Conservation (phyloP, 2,329 filamentous ascomycete genomes). For the Fusarium sp. region DNA sequence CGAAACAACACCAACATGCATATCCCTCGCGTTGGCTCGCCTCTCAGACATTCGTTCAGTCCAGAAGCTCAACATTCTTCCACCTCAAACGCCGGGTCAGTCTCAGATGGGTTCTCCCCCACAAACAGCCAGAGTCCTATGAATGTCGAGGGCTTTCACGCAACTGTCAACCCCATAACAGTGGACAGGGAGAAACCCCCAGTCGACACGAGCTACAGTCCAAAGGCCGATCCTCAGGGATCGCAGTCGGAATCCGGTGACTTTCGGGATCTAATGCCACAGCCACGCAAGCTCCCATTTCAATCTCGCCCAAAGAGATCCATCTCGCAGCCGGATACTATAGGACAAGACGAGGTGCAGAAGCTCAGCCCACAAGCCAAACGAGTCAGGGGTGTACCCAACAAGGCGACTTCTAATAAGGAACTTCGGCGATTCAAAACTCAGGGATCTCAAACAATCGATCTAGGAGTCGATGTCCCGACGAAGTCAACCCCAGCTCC, state of each 20-base stretch:
- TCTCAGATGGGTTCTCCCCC: not conserved
- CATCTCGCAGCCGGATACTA: not conserved
- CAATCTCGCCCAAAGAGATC: slow-evolving; percentile 1
- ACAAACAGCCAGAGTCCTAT: not conserved
- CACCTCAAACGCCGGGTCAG: not conserved
- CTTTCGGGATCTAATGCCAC: slow-evolving; percentile 48
- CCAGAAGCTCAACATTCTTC: not conserved
- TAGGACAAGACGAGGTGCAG: not conserved
- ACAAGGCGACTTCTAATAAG: not conserved
- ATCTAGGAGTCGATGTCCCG: not conserved
- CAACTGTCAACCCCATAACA: not conserved
- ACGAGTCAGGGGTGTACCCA: not conserved
- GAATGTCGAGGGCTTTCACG: not conserved
- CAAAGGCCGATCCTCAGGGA: not conserved
- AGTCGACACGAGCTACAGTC: not conserved
- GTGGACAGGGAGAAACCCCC: not conserved
- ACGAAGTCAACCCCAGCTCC: not conserved
- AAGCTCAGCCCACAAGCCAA: not conserved
- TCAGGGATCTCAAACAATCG: not conserved
- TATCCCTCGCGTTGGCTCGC: slow-evolving; percentile 45
- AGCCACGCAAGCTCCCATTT: slow-evolving; percentile 48
- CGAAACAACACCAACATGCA: slow-evolving; percentile 23
- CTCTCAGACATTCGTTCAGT: slow-evolving; percentile 39
- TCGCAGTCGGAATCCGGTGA: not conserved
- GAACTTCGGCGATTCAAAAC: not conserved